Base-by-base conservation (phyloP, 106 monocot species). In the Acorus gramineus region DNA sequence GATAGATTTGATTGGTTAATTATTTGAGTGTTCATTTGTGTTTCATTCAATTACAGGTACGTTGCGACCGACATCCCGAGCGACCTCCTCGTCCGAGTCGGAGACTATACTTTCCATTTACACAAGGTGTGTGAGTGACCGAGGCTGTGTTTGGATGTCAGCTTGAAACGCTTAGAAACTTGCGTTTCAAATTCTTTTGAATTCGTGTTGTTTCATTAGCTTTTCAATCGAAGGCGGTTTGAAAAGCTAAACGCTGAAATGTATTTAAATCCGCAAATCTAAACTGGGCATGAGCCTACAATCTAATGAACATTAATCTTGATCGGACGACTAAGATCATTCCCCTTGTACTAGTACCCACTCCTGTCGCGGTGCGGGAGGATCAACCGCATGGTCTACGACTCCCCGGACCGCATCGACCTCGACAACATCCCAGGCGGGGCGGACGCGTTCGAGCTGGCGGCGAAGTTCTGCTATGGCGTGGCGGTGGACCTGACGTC, bases 381-480 rank as follows among this genome's bases (percentile, higher is more conserved):
- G 47, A 69, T 95, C 73, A 90, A 80, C 74, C 58, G 90, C 10
- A 76, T 85, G 8, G 70, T 95, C 44, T 90, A 85, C 56, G 95
- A 90, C 50, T 57, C 81, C 3, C 59, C 58, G 6, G 73, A 6
- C 43, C 47, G 69, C 44, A 66, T 94, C 28, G 82, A 86, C 14
- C 62, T 90, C 6, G 78, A 78, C n/a, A 87, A 95, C 58, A 44
- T 90, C 50, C 90, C 95, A 2, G 95, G 95, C 5, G 87, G 95
- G 2, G 14, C 82, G 5, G 87, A 80, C n/a, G 64, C 95, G 6
- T 90, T 95, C 59, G 90, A 90, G 75, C 86, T 94, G 45, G 89
- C 94, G 44, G 94, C 94, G 14, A 86, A 86, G 68, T 94, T 95
- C 75, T 85, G 90, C 80, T 95, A 95, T 68, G 95, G 90, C 49